phyloP scores from a whole-genome alignment of 805 yeast species.

The Pichia kluyveri region DNA sequence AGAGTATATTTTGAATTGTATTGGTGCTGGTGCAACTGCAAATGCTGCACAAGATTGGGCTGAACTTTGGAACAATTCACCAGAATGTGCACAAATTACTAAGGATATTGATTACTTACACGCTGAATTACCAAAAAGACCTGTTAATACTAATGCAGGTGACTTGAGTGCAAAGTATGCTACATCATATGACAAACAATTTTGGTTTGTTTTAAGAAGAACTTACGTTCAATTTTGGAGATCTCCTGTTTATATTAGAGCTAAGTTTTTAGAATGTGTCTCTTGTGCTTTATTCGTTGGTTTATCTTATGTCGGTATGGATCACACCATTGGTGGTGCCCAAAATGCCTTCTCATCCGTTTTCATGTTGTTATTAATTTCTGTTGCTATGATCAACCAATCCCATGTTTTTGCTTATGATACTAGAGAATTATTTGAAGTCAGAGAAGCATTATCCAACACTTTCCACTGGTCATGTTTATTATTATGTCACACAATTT shows the following conservation, averaged over 20 bases:
- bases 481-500: slow-evolving; percentile 42
- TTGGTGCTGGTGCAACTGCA: slow-evolving; percentile 82
- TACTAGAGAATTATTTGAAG: slow-evolving; percentile 62
- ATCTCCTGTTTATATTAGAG: slow-evolving; percentile 38
- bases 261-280: slow-evolving; percentile 35
- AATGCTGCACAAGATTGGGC: slow-evolving; percentile 49
- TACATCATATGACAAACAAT: slow-evolving; percentile 33
- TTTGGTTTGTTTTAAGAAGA: slow-evolving; percentile 29
- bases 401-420: slow-evolving; percentile 49
- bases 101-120: slow-evolving; percentile 23
- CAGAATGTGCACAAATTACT: slow-evolving; percentile 20
- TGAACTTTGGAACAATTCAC: slow-evolving; percentile 45
- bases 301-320: slow-evolving; percentile 58
- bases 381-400: slow-evolving; percentile 55
- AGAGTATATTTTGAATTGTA: slow-evolving; percentile 62
- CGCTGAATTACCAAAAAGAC: slow-evolving; percentile 10
- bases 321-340: slow-evolving; percentile 42
- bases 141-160: slow-evolving; percentile 19
- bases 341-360: slow-evolving; percentile 48
- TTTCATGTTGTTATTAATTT: slow-evolving; percentile 46
- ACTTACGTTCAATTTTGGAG: slow-evolving; percentile 37
- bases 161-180: slow-evolving; percentile 28
- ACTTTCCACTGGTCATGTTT: slow-evolving; percentile 66
- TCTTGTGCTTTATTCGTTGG: slow-evolving; percentile 48
- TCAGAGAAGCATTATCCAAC: slow-evolving; percentile 60